Evolutionary conservation across 1,284 basidiomycete genomes (phyloP).

Genomic region (Ustilago xerochloae): DNA sequence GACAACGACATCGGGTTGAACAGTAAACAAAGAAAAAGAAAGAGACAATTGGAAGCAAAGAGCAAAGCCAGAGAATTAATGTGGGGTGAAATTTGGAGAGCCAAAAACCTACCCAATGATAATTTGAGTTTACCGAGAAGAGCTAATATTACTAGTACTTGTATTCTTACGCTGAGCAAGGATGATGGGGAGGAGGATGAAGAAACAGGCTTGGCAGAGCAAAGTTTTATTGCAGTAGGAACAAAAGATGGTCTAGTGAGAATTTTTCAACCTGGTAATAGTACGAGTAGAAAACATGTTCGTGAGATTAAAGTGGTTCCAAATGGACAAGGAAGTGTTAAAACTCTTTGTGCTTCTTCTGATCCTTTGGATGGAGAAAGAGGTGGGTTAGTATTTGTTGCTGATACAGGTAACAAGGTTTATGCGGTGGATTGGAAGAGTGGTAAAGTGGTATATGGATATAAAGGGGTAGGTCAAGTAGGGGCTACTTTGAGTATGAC

Average conservation of each 20-base stretch:
- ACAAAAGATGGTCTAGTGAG: conserved; percentile 53
- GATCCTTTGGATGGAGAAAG: conserved; percentile 11
- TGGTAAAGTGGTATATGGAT: conserved; percentile 44
- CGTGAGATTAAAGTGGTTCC: conserved; percentile 37
- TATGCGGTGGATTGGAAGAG: conserved; percentile 51
- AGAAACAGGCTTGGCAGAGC: neutral
- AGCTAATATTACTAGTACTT: conserved; percentile 50
- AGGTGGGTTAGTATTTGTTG: conserved; percentile 47
- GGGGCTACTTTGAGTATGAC: conserved; percentile 30
- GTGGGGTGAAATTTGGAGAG: conserved; percentile 60
- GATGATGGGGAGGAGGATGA: neutral
- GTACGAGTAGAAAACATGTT: conserved; percentile 25
- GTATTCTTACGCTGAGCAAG: conserved; percentile 29
- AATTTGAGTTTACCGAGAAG: conserved; percentile 49
- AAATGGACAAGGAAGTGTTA: conserved; percentile 33
- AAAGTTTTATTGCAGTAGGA: conserved; percentile 34
- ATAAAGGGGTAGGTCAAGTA: conserved; percentile 32
- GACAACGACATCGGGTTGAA: conserved; percentile 31
- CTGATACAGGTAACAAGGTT: conserved; percentile 49
- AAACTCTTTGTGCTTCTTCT: conserved; percentile 33
- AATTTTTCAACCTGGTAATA: conserved; percentile 35
- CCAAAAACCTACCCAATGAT: conserved; percentile 61
- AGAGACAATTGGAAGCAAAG: conserved; percentile 51
- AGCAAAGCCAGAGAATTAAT: conserved; percentile 50
- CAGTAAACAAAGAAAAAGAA: conserved; percentile 53